Conservation (phyloP, 257 asterid species). For the Penstemon newberryi region DNA sequence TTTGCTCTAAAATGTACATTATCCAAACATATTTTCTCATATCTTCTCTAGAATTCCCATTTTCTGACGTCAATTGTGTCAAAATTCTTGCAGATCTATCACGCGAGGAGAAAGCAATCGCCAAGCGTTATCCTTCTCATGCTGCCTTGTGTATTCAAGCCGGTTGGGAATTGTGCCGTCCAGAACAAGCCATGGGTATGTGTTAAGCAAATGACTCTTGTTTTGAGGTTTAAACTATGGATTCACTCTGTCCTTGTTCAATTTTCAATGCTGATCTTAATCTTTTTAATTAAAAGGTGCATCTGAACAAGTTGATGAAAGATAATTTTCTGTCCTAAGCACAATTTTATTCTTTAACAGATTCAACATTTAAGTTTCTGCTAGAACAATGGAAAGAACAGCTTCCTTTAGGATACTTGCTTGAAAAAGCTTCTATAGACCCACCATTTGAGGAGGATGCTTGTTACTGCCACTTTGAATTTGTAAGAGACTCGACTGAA, state of each 20-base stretch:
- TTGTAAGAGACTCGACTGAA: conserved; percentile 61
- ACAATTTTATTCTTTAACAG: conserved; percentile 43
- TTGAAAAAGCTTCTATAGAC: conserved; percentile 68
- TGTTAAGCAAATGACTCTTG: conserved; percentile 19
- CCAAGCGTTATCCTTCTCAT: conserved; percentile 92
- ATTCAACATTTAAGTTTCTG: conserved; percentile 84
- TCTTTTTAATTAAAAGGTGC: not conserved
- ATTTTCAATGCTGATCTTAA: not conserved
- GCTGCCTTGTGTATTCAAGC: conserved; percentile 84
- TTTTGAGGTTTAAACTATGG: conserved; percentile 17
- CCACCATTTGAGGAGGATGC: conserved; percentile 93
- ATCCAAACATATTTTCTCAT: conserved; percentile 1
- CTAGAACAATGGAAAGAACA: conserved; percentile 96
- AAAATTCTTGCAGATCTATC: conserved; percentile 70
- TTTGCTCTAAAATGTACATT: conserved; percentile 15
- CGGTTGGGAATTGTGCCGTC: conserved; percentile 95
- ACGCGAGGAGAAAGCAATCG: conserved; percentile 68
- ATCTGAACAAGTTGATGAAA: not conserved
- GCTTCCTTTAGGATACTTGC: conserved; percentile 80
- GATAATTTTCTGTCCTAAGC: conserved; percentile 14
- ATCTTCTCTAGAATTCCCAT: conserved; percentile 8
- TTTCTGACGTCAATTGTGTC: conserved; percentile 1
- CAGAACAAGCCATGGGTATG: conserved; percentile 88
- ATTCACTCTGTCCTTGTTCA: conserved; percentile 11
- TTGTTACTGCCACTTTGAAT: conserved; percentile 85